Conservation (phyloP, 2,329 filamentous ascomycete species). For the Penicillium rolfsii region DNA sequence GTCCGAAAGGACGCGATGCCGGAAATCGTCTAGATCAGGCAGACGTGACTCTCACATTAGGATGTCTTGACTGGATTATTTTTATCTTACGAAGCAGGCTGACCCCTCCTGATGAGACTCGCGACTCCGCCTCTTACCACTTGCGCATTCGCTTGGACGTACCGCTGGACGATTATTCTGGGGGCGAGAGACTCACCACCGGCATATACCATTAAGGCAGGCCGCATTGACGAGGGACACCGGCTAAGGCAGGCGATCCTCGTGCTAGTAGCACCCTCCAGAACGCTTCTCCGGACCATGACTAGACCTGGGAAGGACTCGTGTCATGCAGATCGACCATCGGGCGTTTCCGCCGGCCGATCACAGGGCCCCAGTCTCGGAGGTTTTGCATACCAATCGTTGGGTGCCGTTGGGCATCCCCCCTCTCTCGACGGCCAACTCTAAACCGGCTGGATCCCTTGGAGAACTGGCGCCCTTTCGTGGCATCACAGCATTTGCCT, state of each 20-base stretch:
- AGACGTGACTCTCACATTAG: background rate
- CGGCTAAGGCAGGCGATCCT: constrained; percentile 6
- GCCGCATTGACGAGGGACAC: background rate
- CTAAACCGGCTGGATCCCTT: constrained; percentile 21
- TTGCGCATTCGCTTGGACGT: constrained; percentile 15
- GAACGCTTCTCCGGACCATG: background rate
- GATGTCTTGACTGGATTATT: background rate
- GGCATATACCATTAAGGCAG: background rate
- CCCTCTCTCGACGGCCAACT: constrained; percentile 27
- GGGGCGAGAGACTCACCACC: background rate
- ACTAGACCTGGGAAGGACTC: background rate
- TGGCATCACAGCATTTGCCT: background rate
- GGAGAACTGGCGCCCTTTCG: background rate
- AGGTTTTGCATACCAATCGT: constrained; percentile 37
- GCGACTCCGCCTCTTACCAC: constrained; percentile 4
- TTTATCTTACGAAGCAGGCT: background rate
- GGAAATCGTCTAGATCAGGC: constrained; percentile 13
- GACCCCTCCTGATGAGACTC: background rate
- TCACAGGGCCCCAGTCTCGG: constrained; percentile 33
- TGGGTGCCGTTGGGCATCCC: constrained; percentile 30
- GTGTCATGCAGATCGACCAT: constrained; percentile 31
- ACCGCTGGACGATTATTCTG: background rate
- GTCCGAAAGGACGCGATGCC: constrained; percentile 20
- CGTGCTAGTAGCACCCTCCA: constrained; percentile 10
- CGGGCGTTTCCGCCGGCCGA: constrained; percentile 42